Base-by-base conservation (phyloP, 495 filamentous ascomycete species). In the Chaetomium cochliodes region DNA sequence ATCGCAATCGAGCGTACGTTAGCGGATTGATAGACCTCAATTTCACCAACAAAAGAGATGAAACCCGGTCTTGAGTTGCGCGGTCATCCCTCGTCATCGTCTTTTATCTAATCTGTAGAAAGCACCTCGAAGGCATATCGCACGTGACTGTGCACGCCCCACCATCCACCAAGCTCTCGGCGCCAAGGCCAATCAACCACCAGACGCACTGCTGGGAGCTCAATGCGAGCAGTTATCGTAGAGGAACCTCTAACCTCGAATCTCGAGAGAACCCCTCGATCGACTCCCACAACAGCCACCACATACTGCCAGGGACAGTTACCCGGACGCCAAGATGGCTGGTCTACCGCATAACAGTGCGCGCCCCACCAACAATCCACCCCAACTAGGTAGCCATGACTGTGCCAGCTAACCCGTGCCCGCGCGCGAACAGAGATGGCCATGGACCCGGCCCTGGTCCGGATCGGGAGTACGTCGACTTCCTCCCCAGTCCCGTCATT, bases 361-460 rank as follows among this genome's bases (percentile, higher is more conserved):
- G 78, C 72, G 28, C 12, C 13, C 41, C 37, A 55, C 23, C 41
- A 55, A 55, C 23, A 20, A 13, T 5, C 4, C 20, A 37, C 57
- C 59, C 16, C 61, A 26, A 50, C 39, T 58, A 30, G 26, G 16
- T 25, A 5, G 13, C 18, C 15, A 15, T 18, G 20, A 37, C 11
- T 18, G 2, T 20, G 28, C 26, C 23, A 44, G 53, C 62, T 64
- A 64, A 64, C 62, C 39, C 12, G 46, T 26, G 20, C 26, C 23
- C 56, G 57, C 58, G 57, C 58, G 57, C 50, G 60, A 58, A 70
- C 72, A 83, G 82, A 76, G 66, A 67, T 91, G 77, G 74, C 85
- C 76, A 76, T 88, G 81, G 91, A 94, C 82, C 91, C 91, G 77
- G 90, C 88, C 69, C 74, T 91, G 72, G 81, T 88, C 79, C 89